phyloP scores from a whole-genome alignment of 2,329 filamentous ascomycete genomes.

The Dactylellina sp. region DNA sequence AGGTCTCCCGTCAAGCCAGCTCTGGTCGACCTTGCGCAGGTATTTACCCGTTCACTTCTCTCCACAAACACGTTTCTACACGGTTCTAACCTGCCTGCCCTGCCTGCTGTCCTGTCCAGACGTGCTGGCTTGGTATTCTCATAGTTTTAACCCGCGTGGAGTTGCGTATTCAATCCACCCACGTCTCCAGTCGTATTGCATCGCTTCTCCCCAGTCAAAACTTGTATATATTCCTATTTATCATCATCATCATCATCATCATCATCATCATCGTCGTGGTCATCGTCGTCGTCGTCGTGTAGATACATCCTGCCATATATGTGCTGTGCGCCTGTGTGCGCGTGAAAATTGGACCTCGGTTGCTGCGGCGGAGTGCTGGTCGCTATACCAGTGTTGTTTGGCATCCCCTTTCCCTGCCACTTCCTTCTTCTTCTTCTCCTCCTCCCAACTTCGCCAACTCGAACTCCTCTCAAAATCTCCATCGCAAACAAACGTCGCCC shows the following conservation, averaged over 20 bases:
- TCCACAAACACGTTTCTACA: too few species aligned
- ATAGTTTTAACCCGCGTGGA: conserved; percentile 14
- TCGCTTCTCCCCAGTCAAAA: too few species aligned
- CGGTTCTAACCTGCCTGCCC: too few species aligned
- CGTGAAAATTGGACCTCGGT: conserved; percentile 50
- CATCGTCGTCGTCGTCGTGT: too few species aligned
- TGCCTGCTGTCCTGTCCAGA: conserved; percentile 17
- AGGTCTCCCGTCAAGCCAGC: conserved; percentile 46
- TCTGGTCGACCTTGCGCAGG: conserved; percentile 54
- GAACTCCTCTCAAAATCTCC: too few species aligned
- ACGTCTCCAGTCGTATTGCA: too few species aligned
- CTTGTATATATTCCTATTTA: too few species aligned
- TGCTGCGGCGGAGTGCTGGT: conserved; percentile 16
- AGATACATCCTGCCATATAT: not conserved
- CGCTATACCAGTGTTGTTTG: conserved; percentile 23
- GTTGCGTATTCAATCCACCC: not conserved
- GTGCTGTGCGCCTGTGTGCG: not conserved
- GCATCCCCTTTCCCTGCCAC: conserved; percentile 3
- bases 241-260: too few species aligned
- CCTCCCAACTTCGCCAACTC: too few species aligned
- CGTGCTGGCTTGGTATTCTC: conserved; percentile 41
- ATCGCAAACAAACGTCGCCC: not conserved
- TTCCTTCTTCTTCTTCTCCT: conserved; percentile 14
- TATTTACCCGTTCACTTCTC: conserved; percentile 4
- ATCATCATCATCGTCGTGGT: too few species aligned